A percentile compares a stretch with the other conserved stretches of the same genome.
These are phyloP conservation scores for Ceratocystis eucalypticola DNA, from an alignment of 2,329 filamentous ascomycete genomes.

Conservation along the genomic window DNA sequence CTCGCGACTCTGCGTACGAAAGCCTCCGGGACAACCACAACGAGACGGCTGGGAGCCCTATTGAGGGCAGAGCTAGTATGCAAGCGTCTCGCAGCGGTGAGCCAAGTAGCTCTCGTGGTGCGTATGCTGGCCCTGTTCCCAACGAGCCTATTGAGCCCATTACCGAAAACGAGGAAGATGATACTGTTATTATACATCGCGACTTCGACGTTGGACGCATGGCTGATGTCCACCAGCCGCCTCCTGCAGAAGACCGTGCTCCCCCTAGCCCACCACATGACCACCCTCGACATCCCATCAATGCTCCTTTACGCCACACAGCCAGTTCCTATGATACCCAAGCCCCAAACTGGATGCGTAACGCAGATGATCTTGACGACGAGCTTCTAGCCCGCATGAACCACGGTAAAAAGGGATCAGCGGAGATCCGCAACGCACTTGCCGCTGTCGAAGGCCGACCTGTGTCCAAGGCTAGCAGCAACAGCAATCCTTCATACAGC, in stretches of 20 bases:
- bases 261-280: not conserved
- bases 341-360: conserved; percentile 33
- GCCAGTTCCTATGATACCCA: conserved; percentile 23
- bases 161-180: conserved; percentile 36
- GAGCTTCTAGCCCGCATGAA: conserved; percentile 36
- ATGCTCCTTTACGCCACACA: not conserved
- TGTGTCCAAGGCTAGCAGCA: conserved; percentile 28
- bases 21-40: conserved; percentile 30
- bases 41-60: conserved; percentile 26
- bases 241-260: conserved; percentile 10
- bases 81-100: conserved; percentile 6
- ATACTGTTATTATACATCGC: conserved; percentile 23
- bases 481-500: conserved; percentile 33
- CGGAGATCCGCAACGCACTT: conserved; percentile 19
- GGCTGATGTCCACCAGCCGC: conserved; percentile 14
- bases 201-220: conserved; percentile 19
- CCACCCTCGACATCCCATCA: not conserved
- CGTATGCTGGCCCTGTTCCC: conserved; percentile 21
- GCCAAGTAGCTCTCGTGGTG: conserved; percentile 18
- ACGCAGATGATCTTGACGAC: conserved; percentile 38
- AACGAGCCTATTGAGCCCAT: conserved; percentile 23
- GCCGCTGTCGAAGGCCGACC: conserved; percentile 24
- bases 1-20: conserved; percentile 26
- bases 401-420: conserved; percentile 20
- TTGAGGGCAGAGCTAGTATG: conserved; percentile 22